A percentile compares a stretch with the other conserved stretches of the same genome.
These are phyloP conservation scores for Pseudoscleropodium purum DNA, from an alignment of 225 moss, liverwort and hornwort genomes.

Conservation along the genomic window DNA sequence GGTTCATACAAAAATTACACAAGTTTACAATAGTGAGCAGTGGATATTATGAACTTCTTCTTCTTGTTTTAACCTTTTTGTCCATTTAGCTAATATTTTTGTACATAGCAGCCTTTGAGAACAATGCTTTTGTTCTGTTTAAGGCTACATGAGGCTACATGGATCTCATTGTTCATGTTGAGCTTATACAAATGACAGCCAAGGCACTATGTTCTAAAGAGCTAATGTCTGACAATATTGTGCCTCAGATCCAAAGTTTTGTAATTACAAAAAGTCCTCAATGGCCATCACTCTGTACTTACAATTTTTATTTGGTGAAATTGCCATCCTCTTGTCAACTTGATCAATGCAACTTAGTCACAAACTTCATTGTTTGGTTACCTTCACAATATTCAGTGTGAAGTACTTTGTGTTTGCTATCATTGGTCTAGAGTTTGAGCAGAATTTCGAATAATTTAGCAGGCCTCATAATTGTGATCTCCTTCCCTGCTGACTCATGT, in stretches of 20 bases:
- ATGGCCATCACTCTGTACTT: background rate
- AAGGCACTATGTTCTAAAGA: background rate
- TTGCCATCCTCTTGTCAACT: background rate
- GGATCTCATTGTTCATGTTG: background rate
- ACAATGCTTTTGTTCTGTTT: background rate
- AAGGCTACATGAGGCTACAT: background rate
- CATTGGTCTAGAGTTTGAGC: background rate
- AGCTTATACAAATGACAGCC: background rate
- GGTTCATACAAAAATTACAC: no score
- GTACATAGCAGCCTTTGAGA: background rate
- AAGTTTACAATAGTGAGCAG: no score
- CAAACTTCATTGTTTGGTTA: no score
- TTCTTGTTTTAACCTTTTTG: background rate
- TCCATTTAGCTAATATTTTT: background rate
- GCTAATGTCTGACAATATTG: background rate
- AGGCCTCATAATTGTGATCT: no score
- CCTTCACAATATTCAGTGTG: background rate
- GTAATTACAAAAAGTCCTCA: background rate
- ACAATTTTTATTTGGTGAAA: background rate
- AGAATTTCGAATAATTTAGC: no score
- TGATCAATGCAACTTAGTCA: background rate
- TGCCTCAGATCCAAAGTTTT: background rate
- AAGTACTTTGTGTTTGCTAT: background rate
- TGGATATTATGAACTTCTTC: background rate
- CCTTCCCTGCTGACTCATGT: no score